Evolutionary conservation across 169 alveolate genomes (phyloP), one percentile per base, ranked within the genome.

Genomic region (Plasmodium blacklocki): DNA sequence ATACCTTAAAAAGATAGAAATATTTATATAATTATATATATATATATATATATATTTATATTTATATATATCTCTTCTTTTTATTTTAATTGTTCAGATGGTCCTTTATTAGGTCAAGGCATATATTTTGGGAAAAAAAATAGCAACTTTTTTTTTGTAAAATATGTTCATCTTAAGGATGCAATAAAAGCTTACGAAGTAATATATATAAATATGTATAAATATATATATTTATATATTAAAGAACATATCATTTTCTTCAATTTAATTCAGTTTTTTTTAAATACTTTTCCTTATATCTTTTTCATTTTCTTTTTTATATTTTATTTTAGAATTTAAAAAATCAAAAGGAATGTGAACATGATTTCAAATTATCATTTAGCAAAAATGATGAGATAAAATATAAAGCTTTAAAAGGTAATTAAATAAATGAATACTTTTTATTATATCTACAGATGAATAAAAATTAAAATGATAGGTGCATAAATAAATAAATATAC

Each of bases 171-270:
- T 59, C 63, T 76, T 58, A 76, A 76, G 15, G 88, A 76, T 64
- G 88, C 88, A 32, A 66, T 76, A 76, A 76, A 76, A 19, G 88
- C 88, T 6, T 76, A 76, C 67, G 88, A 76, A 59, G 88, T 76
- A 54, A 76, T 18, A 14, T 26, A 32, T 9, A 64, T 15, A 7
- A 23, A 64, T 23, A 11, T 9, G 8, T 3, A 7, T 3, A 14
- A 32, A 32, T 26, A 32, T 32, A 32, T 32, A 32, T 7, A 32
- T 32, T 32, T 32, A 5, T 32, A 32, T 32, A 32, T 32, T 32
- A 32, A 32, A 32, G 45, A 12, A 11, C 18, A 54, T 15, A 26
- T 73, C 19, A 11, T 63, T 9, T 21, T 62, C 32, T 26, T 26
- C 32, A 26, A 26, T 26, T 73, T 73, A 11, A 23, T 1, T 43